These are phyloP conservation scores for Quercus parvula DNA, from an alignment of 306 rosid species.

Conservation along the genomic window DNA sequence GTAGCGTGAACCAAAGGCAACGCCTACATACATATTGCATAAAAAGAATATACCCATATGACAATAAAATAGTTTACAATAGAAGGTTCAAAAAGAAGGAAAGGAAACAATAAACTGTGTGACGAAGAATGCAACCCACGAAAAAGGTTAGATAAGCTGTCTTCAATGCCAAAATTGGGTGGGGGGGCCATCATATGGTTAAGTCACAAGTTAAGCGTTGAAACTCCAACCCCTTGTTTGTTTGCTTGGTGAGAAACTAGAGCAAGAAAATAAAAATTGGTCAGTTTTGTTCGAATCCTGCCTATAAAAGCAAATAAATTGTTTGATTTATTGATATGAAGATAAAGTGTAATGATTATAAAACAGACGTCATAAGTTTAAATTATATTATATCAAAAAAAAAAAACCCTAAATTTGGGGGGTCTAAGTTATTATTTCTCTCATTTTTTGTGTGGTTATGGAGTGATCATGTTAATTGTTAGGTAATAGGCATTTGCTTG, in stretches of 20 bases:
- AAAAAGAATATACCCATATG: slow-evolving; percentile 24
- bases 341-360: too few relatives aligned
- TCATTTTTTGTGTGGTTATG: slow-evolving; percentile 17
- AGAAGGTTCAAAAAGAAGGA: slow-evolving; percentile 16
- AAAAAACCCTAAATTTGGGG: too few relatives aligned
- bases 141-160: slow-evolving; percentile 6
- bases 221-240: slow-evolving; percentile 20
- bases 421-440: not conserved
- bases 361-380: too few relatives aligned
- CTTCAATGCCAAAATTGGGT: slow-evolving; percentile 34
- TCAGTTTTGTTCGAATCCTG: not conserved
- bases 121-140: slow-evolving; percentile 30
- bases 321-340: too few relatives aligned
- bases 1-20: slow-evolving; percentile 51
- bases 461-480: slow-evolving; percentile 26
- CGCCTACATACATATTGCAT: slow-evolving; percentile 28
- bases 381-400: too few relatives aligned
- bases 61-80: slow-evolving; percentile 20
- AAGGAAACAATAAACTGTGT: slow-evolving; percentile 28
- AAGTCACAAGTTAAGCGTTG: slow-evolving; percentile 37
- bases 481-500: slow-evolving; percentile 31
- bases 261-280: slow-evolving; percentile 14
- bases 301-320: too few relatives aligned
- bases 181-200: slow-evolving; percentile 25
- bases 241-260: slow-evolving; percentile 25